Base-by-base conservation (phyloP, 164 flowering plant genomes). In the Vitis amurensis region DNA sequence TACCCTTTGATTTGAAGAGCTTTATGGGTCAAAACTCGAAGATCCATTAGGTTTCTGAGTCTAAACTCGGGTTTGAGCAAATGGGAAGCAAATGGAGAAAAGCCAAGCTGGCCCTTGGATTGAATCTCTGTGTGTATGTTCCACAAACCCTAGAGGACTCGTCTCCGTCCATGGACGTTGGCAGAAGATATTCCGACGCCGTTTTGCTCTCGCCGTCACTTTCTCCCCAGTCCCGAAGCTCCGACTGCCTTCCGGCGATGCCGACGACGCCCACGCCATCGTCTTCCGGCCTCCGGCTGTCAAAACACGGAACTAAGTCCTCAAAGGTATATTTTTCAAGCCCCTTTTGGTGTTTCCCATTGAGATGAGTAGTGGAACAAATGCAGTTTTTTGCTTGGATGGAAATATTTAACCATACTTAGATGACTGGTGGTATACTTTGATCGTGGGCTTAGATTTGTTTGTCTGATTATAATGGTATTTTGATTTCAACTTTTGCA, bases 81-180 rank as follows among this genome's bases (percentile, higher is more conserved):
- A 91, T 92, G 97, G 91, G 73, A 29, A 92, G 88, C 70, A 90
- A 83, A 79, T 94, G 99, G 99, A 82, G 86, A 68, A 92, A 91
- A 73, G 88, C 83, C 58, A 92, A 91, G 84, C 50, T 78, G 48
- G 91, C 93, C 16, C 76, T 94, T 2, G 92, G 94, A 6, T 51
- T 81, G 52, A 86, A 86, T 55, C 77, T 79, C 29, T 89, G 95
- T 55, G 77, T 87, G 9, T 82, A 80, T 66, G 79, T 82, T 50
- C 96, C 98, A 30, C 68, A 67, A 61, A 76, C 86, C 8, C 27
- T 19, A 0, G 88, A 85, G 3, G 86, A 80, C 4, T 73, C 77
- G 1, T 51, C 80, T 1, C 44, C 83, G 0, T 64, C 79, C 13
- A 13, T 60, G 55, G 74, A 55, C 70, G 66, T 55, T 50, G 60